Conservation (phyloP, 495 filamentous ascomycete species). For the Penicillium cataractarum region DNA sequence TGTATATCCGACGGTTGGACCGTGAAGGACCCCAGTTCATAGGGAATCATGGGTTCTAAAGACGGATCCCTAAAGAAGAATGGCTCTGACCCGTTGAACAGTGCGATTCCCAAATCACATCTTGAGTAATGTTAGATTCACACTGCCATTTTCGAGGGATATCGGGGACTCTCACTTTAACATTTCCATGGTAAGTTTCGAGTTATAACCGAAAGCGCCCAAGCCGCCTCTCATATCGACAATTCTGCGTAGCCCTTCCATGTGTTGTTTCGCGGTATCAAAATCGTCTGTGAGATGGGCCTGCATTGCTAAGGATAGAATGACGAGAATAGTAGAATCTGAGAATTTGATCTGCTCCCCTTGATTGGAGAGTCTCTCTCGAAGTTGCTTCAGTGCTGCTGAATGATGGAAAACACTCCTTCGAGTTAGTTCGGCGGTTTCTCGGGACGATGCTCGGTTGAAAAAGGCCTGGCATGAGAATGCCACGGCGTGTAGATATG, state of each 20-base stretch:
- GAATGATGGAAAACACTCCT: constrained; percentile 26
- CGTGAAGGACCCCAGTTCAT: constrained; percentile 3
- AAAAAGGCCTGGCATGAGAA: constrained; percentile 41
- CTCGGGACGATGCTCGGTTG: constrained; percentile 4
- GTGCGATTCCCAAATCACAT: constrained; percentile 36
- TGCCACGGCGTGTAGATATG: constrained; percentile 44
- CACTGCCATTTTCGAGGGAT: background rate
- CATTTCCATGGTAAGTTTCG: constrained; percentile 14
- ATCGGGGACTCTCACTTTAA: constrained; percentile 4
- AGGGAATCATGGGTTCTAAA: constrained; percentile 28
- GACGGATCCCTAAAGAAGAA: constrained; percentile 34
- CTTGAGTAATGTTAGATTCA: constrained; percentile 15
- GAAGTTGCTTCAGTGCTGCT: constrained; percentile 39
- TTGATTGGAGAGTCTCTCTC: constrained; percentile 31
- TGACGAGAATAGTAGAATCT: constrained; percentile 37
- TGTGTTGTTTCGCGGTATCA: constrained; percentile 33
- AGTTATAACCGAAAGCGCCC: constrained; percentile 3
- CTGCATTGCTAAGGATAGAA: constrained; percentile 33
- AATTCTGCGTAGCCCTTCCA: constrained; percentile 38
- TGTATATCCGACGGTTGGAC: constrained; percentile 4
- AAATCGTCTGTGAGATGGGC: constrained; percentile 32
- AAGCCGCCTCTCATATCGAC: constrained; percentile 42
- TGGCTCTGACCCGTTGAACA: constrained; percentile 29
- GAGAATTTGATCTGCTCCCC: constrained; percentile 21
- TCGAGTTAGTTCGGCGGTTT: background rate